phyloP scores from a whole-genome alignment of 148 eudicot genomes.

The Cornus florida region DNA sequence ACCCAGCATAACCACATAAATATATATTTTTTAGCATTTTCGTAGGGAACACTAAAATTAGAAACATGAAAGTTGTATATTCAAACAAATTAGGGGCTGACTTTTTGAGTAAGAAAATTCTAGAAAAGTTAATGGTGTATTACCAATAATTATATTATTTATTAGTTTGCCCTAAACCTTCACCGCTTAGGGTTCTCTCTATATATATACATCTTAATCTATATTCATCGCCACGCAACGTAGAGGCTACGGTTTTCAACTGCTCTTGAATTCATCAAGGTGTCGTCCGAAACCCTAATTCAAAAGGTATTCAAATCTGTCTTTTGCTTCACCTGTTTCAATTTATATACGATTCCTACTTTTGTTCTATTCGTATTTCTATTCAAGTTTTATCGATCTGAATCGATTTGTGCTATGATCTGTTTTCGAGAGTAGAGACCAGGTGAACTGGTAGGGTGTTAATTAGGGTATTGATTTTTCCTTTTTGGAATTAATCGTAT shows the following conservation, averaged over 20 bases:
- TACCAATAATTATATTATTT: too few species aligned
- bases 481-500: not conserved
- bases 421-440: not conserved
- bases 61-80: too few species aligned
- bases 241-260: not conserved
- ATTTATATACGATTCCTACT: not conserved
- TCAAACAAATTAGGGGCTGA: too few species aligned
- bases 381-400: not conserved
- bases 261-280: not conserved
- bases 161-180: too few species aligned
- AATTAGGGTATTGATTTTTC: not conserved
- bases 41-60: too few species aligned
- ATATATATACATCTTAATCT: not conserved
- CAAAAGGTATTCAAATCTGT: not conserved
- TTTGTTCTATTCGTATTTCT: too few species aligned
- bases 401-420: not conserved
- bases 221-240: conserved; percentile 4
- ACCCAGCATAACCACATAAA: too few species aligned
- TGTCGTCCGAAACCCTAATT: not conserved
- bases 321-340: not conserved
- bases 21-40: too few species aligned
- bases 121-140: too few species aligned
- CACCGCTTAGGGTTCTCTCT: too few species aligned
- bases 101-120: too few species aligned
- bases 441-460: not conserved